Conservation (phyloP, 1,284 basidiomycete genomes). For the Microbotryum saponariae region DNA sequence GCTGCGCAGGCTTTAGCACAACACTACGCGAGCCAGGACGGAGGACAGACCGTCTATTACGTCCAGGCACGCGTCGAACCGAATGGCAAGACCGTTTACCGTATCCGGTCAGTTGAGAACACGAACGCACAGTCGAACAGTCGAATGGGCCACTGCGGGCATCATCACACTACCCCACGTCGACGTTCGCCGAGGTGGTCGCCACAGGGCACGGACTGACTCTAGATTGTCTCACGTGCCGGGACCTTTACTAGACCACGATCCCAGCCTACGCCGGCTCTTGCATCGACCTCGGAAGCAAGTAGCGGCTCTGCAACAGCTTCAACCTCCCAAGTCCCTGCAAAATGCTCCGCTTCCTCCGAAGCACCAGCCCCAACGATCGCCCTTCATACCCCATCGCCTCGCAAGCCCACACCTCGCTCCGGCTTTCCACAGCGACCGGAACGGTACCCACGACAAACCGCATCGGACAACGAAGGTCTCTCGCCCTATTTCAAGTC, state of each 20-base stretch:
- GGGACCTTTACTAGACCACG: slow-evolving; percentile 3
- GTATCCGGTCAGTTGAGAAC: slow-evolving; percentile 23
- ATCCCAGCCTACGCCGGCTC: not conserved
- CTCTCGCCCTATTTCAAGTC: not conserved
- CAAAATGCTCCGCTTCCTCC: too few relatives aligned
- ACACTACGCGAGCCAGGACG: slow-evolving; percentile 17
- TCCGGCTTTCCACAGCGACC: too few relatives aligned
- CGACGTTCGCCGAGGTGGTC: not conserved
- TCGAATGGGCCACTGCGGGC: too few relatives aligned
- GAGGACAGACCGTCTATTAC: slow-evolving; percentile 14
- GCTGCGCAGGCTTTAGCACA: slow-evolving; percentile 28
- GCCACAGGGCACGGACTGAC: too few relatives aligned
- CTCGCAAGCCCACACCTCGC: not conserved
- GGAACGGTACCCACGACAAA: not conserved
- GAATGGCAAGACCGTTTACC: slow-evolving; percentile 29
- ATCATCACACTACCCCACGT: not conserved
- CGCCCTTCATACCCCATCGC: too few relatives aligned
- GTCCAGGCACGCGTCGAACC: slow-evolving; percentile 16
- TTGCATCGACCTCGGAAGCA: not conserved
- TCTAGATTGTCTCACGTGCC: not conserved
- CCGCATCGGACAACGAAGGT: not conserved
- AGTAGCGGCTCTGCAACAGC: too few relatives aligned
- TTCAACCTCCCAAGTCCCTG: too few relatives aligned
- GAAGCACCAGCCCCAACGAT: too few relatives aligned
- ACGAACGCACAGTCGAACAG: too few relatives aligned